These are phyloP conservation scores for Mycena filopes DNA, from an alignment of 768 basidiomycete species.

Conservation along the genomic window DNA sequence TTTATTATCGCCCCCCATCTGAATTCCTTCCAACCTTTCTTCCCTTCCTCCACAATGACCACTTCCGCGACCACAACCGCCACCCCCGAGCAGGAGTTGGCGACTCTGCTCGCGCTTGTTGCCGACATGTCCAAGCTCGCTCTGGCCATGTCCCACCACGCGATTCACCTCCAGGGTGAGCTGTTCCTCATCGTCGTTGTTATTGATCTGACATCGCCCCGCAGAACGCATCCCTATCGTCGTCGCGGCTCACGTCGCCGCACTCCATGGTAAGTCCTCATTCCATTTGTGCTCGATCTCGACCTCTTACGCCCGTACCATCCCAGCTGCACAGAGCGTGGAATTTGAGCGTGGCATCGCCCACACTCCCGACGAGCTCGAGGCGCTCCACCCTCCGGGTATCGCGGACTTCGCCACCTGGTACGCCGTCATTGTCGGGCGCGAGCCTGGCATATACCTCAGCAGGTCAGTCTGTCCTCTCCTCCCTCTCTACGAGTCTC, in stretches of 20 bases:
- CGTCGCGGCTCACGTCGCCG: background rate
- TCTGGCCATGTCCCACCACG: background rate
- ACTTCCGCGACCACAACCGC: background rate
- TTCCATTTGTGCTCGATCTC: too few relatives aligned
- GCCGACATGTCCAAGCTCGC: background rate
- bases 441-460: background rate
- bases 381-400: background rate
- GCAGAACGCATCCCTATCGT: background rate
- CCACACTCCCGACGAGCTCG: background rate
- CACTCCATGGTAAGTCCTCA: background rate
- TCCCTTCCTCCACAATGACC: too few relatives aligned
- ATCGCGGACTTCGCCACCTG: background rate
- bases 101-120: background rate
- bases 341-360: background rate
- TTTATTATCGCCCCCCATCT: too few relatives aligned
- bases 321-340: background rate
- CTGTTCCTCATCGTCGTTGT: background rate
- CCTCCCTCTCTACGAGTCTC: background rate
- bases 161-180: background rate
- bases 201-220: background rate
- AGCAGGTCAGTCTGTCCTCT: background rate
- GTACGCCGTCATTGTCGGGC: background rate
- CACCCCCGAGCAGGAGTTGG: background rate
- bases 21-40: too few relatives aligned
- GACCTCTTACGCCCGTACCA: too few relatives aligned